Evolutionary conservation across 352 stramenopile genomes (phyloP).

Genomic region (Pythium dissotocum): DNA sequence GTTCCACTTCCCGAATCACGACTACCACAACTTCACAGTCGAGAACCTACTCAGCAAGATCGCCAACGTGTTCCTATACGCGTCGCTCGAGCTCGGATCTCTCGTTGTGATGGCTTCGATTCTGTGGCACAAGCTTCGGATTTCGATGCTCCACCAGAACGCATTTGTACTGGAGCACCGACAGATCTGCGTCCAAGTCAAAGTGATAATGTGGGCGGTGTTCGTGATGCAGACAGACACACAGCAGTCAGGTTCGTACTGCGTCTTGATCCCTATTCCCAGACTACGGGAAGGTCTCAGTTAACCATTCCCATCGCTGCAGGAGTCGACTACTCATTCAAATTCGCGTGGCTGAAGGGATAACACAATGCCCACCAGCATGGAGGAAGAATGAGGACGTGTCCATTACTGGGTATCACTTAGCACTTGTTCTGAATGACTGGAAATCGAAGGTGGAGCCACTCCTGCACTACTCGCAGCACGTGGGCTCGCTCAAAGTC

Average conservation of each 20-base stretch:
- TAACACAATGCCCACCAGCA: too few species aligned
- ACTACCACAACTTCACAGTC: constrained; percentile 30
- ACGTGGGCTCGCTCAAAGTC: constrained; percentile 58
- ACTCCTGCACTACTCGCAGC: constrained; percentile 38
- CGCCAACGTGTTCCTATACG: constrained; percentile 21
- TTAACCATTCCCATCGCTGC: too few species aligned
- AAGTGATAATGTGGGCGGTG: constrained; percentile 23
- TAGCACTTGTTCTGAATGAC: neutral
- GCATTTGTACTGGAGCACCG: constrained; percentile 21
- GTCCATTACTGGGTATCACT: too few species aligned
- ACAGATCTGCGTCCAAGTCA: constrained; percentile 16
- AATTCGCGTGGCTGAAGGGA: constrained; percentile 20
- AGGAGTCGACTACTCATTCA: constrained; percentile 25
- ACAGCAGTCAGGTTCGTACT: constrained; percentile 7
- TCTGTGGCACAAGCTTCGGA: constrained; percentile 21
- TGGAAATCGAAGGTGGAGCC: constrained; percentile 44
- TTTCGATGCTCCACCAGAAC: constrained; percentile 22
- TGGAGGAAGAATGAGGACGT: too few species aligned
- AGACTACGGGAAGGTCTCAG: too few species aligned
- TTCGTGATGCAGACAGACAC: constrained; percentile 21
- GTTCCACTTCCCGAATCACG: constrained; percentile 26
- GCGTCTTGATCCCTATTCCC: too few species aligned
- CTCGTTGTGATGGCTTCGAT: constrained; percentile 2
- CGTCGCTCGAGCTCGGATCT: constrained; percentile 17
- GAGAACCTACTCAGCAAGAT: neutral